Conservation (phyloP, 2,329 filamentous ascomycete species). For the Fusarium sterilihyphosum region DNA sequence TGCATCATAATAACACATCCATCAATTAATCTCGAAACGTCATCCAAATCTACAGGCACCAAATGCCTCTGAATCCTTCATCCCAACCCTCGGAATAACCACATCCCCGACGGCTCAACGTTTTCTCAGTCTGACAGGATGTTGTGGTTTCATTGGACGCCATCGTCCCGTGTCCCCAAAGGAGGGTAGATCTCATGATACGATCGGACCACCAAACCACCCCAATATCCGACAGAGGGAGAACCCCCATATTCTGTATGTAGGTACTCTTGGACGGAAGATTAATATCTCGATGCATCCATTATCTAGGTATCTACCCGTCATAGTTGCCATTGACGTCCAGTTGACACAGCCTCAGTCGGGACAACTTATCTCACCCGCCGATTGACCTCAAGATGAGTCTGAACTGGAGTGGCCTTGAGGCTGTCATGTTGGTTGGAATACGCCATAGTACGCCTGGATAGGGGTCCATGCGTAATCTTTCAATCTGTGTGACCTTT, state of each 20-base stretch:
- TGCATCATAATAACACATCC: not conserved
- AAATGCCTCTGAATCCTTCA: not conserved
- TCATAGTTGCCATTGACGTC: not conserved
- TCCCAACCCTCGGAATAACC: slow-evolving; percentile 23
- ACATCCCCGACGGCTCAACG: slow-evolving; percentile 21
- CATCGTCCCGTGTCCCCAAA: slow-evolving; percentile 2
- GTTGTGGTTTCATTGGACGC: slow-evolving; percentile 15
- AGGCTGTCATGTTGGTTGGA: slow-evolving; percentile 12
- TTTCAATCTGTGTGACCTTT: not conserved
- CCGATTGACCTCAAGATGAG: not conserved
- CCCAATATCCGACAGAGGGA: slow-evolving; percentile 18
- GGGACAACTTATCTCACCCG: not conserved
- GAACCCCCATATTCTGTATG: not conserved
- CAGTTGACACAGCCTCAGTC: slow-evolving; percentile 10
- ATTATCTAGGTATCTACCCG: slow-evolving; percentile 5
- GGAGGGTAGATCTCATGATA: slow-evolving; percentile 30
- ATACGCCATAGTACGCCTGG: not conserved
- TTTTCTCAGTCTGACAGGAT: slow-evolving; percentile 17
- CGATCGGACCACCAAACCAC: slow-evolving; percentile 26
- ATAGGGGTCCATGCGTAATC: slow-evolving; percentile 12
- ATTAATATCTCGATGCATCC: not conserved
- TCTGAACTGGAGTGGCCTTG: slow-evolving; percentile 11
- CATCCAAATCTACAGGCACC: not conserved
- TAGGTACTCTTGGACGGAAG: not conserved
- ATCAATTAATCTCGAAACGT: not conserved